A percentile compares a stretch with the other conserved stretches of the same genome.
phyloP scores from a whole-genome alignment of 352 stramenopile species.

The Phytophthora brassicae region DNA sequence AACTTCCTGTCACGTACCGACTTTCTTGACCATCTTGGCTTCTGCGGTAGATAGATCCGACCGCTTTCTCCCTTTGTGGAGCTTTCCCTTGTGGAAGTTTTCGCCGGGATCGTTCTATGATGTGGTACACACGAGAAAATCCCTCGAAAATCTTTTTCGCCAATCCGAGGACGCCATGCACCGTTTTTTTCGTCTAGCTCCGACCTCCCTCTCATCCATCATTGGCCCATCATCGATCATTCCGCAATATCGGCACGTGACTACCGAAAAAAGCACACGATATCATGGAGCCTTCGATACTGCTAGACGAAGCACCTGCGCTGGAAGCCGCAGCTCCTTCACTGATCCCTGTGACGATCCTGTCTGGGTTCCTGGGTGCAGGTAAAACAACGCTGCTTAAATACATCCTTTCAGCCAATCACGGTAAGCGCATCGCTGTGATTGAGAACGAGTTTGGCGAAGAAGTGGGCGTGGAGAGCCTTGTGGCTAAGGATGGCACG shows the following conservation, averaged over 20 bases:
- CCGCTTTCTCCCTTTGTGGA: conserved; percentile 14
- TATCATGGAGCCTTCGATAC: conserved; percentile 13
- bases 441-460: conserved; percentile 99
- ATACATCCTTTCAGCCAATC: conserved; percentile 92
- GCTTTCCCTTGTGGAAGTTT: conserved; percentile 29
- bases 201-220: conserved; percentile 9
- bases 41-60: neutral
- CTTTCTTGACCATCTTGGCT: conserved; percentile 56
- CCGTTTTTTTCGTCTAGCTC: neutral
- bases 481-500: conserved; percentile 78
- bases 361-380: conserved; percentile 95
- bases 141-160: neutral
- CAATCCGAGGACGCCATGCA: neutral
- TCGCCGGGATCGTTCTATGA: conserved; percentile 21
- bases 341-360: conserved; percentile 90
- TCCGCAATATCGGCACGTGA: neutral
- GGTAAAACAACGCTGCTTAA: conserved; percentile 99
- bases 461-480: conserved; percentile 93
- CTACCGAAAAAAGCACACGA: conserved; percentile 1
- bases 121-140: conserved; percentile 9
- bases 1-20: too few species aligned
- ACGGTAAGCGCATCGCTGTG: conserved; percentile 95
- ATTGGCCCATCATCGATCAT: neutral
- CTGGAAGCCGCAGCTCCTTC: neutral
- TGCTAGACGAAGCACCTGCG: conserved; percentile 16